Base-by-base conservation (phyloP, 805 yeast genomes). In the Candida orba region DNA sequence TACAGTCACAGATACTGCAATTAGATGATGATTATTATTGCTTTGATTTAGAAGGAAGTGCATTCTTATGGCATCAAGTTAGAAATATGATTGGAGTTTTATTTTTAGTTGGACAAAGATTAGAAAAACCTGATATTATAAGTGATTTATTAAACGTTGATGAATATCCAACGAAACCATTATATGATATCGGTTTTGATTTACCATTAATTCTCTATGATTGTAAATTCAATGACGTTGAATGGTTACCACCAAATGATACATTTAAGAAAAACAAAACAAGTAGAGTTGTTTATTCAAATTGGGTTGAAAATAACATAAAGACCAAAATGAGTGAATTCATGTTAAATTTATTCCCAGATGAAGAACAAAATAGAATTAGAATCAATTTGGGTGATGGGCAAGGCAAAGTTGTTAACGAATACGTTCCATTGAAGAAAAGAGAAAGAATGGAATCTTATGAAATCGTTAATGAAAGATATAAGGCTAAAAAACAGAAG, bases 1-100 rank as follows among this genome's bases (percentile, higher is more conserved):
- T 73, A 34, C 63, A 68, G 40, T 70, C 88, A 0, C 60, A 68
- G 8, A 80, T 86, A 12, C 49, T 68, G 12, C 53, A 52, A 8
- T 43, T 66, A 3, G 54, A 54, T 18, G 63, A 69, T 29, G 77
- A 74, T 5, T 69, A 76, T 43, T 84, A 71, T 55, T 81, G 80
- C 44, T 79, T 91, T 60, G 89, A 88, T 58, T 66, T 93, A 42
- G 71, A 75, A 49, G 99, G 99, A 0, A 70, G 85, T 2, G 99
- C 98, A 8, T 93, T 93, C 53, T 65, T 93, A 44, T 93, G 98
- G 98, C 98, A 93, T 60, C 99, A 93, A 63, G 99, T 93, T 17
- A 75, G 99, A 45, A 89, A 95, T 52, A 93, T 93, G 93, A 77
- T 89, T 67, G 96, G 95, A 0, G 69, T 84, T 10, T 60, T 93